Evolutionary conservation across 441 rosid species (phyloP), one percentile per base, ranked within the genome.

Genomic region (Bruguiera hainesii): DNA sequence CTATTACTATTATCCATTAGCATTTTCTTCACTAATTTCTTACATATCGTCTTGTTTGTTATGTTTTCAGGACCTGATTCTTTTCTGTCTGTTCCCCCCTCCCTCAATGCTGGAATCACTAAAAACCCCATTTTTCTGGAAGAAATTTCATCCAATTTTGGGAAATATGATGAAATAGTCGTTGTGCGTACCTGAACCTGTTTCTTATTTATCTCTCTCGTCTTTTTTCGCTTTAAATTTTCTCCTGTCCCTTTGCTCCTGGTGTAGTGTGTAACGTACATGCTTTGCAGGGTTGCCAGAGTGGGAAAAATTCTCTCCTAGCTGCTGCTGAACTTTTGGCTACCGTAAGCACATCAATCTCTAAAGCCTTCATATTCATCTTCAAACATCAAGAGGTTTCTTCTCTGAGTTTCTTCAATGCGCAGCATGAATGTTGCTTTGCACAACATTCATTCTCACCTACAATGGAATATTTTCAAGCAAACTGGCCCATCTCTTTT

Each of bases 301-400:
- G 70, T 30, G 98, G 98, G 66, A 76, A 87, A 56, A 77, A 83
- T 61, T 93, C 97, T 61, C 55, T 86, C 70, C 79, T 89, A 91
- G 98, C 97, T 10, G 95, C 95, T 29, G 77, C 82, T 31, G 96
- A 86, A 67, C 98, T 93, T 61, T 69, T 85, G 63, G 80, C 88
- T 42, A 88, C 85, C 60, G 98, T 91, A 81, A 88, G 91, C 62
- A 50, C 67, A 55, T 66, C 20, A 25, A 64, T n/a, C 70, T 33
- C 16, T 13, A 42, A 42, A 42, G 48, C 48, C 55, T 37, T 65
- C 55, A 49, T 15, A 31, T 42, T 11, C 48, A 42, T 42, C 13
- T 42, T 61, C 69, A 61, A 59, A 55, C 67, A 46, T 70, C 67
- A 46, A 63, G 48, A 13, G 48, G 15, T 42, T 42, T 42, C 2